Evolutionary conservation across 495 filamentous ascomycete genomes (phyloP), one percentile per base, ranked within the genome.

Genomic region (Aspergillus wentii): DNA sequence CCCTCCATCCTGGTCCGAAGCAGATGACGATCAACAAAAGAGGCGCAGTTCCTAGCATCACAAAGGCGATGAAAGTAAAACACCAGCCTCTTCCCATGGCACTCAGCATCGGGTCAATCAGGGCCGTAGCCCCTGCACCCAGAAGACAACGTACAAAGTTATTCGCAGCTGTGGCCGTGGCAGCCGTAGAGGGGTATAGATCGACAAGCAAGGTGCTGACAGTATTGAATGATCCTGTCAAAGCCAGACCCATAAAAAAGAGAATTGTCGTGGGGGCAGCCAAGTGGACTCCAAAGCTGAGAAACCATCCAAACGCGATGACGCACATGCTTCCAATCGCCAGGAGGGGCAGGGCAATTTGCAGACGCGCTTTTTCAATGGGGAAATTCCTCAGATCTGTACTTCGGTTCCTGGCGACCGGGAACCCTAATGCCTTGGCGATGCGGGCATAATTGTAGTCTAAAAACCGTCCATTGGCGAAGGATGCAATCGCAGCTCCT

Each of bases 401-500:
- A 9, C 70, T 66, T 2, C 71, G 69, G 33, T 69, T 71, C 23
- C 64, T 66, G 16, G 73, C 63, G 17, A 79, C 50, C 3, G 61
- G 63, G 18, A 82, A 52, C 3, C 69, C 68, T 10, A 52, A 37
- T 5, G 47, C 29, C 21, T 46, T 52, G 4, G 71, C 72, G 3
- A 59, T 48, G 5, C 54, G 50, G n/a, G 59, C 57, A 49, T 69
- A 77, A 37, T 74, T 73, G 15, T 44, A 44, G 38, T 75, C 73
- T 44, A 75, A 42, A 52, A 94, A 84, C 58, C 91, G 88, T 43
- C 91, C 91, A 55, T 89, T 88, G 44, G 86, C 80, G 43, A 94
- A 82, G 26, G 88, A 86, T 42, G 88, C 92, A 34, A 94, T 79
- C 33, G 85, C 88, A 35, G 91, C 62, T 14, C 72, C 71, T 1